A percentile compares a stretch with the other conserved stretches of the same genome.
Evolutionary conservation across 2,329 filamentous ascomycete genomes (phyloP).

Genomic region (Rachicladosporium sp.): DNA sequence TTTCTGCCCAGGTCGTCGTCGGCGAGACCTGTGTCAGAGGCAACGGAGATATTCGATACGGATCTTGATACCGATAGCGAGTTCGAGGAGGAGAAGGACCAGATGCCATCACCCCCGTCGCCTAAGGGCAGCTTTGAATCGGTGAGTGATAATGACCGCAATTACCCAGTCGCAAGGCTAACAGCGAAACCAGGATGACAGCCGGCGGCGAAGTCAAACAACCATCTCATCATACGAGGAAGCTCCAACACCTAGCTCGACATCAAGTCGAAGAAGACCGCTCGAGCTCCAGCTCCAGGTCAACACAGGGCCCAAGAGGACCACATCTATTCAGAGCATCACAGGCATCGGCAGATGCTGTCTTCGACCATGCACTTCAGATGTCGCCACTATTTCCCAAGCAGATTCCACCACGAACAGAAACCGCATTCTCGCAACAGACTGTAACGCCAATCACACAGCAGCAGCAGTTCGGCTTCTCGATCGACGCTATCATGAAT

Average conservation of each 20-base stretch:
- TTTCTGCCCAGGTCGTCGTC: slow-evolving; percentile 13
- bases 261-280: slow-evolving; percentile 39
- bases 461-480: slow-evolving; percentile 10
- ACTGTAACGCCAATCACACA: slow-evolving; percentile 17
- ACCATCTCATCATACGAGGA: slow-evolving; percentile 83
- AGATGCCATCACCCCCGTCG: slow-evolving; percentile 26
- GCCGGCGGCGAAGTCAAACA: slow-evolving; percentile 65
- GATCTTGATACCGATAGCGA: slow-evolving; percentile 59
- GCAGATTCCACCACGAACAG: slow-evolving; percentile 33
- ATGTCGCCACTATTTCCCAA: slow-evolving; percentile 65
- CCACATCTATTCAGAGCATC: slow-evolving; percentile 77
- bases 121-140: slow-evolving; percentile 58
- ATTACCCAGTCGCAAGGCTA: not conserved
- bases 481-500: slow-evolving; percentile 16
- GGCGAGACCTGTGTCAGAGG: slow-evolving; percentile 53
- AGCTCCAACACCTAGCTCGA: slow-evolving; percentile 61
- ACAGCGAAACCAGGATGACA: slow-evolving; percentile 17
- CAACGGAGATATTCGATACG: slow-evolving; percentile 68
- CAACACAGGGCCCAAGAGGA: slow-evolving; percentile 67
- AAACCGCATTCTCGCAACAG: slow-evolving; percentile 30
- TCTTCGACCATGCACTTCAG: slow-evolving; percentile 44
- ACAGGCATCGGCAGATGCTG: slow-evolving; percentile 43
- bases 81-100: slow-evolving; percentile 20
- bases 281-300: slow-evolving; percentile 53
- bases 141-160: slow-evolving; percentile 36